phyloP scores from a whole-genome alignment of 2,329 filamentous ascomycete genomes.

The Cladosporium sp. region DNA sequence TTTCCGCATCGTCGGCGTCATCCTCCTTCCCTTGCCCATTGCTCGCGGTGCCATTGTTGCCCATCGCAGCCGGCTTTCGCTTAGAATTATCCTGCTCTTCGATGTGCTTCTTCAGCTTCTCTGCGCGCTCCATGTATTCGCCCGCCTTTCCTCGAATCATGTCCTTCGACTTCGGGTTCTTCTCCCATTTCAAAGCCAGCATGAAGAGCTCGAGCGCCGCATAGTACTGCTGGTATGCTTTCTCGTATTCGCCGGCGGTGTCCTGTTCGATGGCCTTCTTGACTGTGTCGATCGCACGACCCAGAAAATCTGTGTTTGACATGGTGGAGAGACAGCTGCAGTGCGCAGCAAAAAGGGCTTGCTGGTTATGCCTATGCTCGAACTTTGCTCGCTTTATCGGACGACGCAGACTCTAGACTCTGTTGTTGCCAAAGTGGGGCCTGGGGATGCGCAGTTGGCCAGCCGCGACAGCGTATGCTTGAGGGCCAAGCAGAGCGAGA shows the following conservation, averaged over 20 bases:
- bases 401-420: too few species aligned
- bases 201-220: constrained; percentile 95
- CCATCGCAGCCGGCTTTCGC: constrained; percentile 66
- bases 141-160: constrained; percentile 93
- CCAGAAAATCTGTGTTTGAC: constrained; percentile 95
- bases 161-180: constrained; percentile 93
- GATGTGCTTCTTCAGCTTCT: constrained; percentile 92
- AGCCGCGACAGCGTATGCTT: too few species aligned
- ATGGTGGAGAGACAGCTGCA: constrained; percentile 43
- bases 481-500: too few species aligned
- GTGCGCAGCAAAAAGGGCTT: background rate
- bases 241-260: constrained; percentile 92
- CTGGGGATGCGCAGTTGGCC: too few species aligned
- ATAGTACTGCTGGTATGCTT: constrained; percentile 95
- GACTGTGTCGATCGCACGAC: constrained; percentile 91
- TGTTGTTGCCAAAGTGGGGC: too few species aligned
- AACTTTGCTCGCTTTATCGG: too few species aligned
- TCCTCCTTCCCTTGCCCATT: constrained; percentile 58
- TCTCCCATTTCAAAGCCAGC: constrained; percentile 99
- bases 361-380: too few species aligned
- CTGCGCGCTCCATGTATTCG: constrained; percentile 97
- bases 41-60: constrained; percentile 62
- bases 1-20: constrained; percentile 63
- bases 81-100: constrained; percentile 59
- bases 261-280: constrained; percentile 97